Evolutionary conservation across 306 rosid genomes (phyloP).

Genomic region (cucumber (Cucumis sativus)): DNA sequence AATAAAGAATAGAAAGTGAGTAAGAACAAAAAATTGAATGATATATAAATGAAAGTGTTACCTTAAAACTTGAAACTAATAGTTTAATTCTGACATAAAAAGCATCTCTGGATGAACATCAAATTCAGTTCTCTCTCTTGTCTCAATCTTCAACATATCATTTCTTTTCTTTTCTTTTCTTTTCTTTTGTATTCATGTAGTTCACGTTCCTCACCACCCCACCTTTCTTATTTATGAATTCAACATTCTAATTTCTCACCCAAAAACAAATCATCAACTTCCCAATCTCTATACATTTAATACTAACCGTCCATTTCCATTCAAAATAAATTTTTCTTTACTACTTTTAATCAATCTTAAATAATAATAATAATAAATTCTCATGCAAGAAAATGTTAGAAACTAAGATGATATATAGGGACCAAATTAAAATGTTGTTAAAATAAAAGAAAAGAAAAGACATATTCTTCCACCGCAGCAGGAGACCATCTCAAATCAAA

Average conservation of each 20-base stretch:
- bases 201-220: conserved; percentile 34
- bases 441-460: too few relatives aligned
- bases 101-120: background rate
- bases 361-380: too few relatives aligned
- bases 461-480: conserved; percentile 27
- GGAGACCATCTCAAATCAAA: background rate
- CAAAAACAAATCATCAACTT: background rate
- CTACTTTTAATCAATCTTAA: too few relatives aligned
- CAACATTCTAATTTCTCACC: conserved; percentile 1
- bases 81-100: background rate
- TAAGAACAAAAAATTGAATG: too few relatives aligned
- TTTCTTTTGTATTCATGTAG: conserved; percentile 22
- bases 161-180: too few relatives aligned
- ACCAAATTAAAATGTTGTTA: too few relatives aligned
- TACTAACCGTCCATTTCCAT: conserved; percentile 13
- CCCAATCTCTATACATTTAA: background rate
- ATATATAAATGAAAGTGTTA: too few relatives aligned
- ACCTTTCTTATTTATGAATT: background rate
- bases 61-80: too few relatives aligned
- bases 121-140: background rate
- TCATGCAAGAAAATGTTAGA: background rate
- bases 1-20: too few relatives aligned
- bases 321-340: background rate
- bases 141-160: background rate
- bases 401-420: too few relatives aligned